Base-by-base conservation (phyloP, 257 asterid genomes). In the Ligustrum vulgare region DNA sequence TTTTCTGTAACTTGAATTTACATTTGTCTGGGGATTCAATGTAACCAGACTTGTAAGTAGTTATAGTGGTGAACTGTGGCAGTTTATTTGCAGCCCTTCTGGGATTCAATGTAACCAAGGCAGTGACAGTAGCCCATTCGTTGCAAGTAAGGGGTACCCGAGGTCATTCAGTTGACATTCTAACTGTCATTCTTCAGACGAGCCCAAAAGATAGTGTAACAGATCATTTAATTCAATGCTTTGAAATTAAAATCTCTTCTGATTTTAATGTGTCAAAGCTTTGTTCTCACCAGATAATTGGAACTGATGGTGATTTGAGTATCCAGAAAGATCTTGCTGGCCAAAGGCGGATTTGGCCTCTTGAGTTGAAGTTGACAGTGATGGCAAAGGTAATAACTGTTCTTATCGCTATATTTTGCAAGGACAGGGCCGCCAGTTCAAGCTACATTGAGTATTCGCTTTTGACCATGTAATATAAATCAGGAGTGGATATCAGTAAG, bases 361-460 rank as follows among this genome's bases (percentile, higher is more conserved):
- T 94, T 74, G 97, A 89, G 82, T 82, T 92, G 79, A 87, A 83
- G 86, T 92, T 63, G 92, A 87, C 72, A 81, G 76, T 81, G 91
- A 86, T 71, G 97, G 96, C 69, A 94, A n/a, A 91, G 85, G 92
- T 86, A 79, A 85, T 94, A 78, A 92, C 96, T 77, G 72, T 92
- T 78, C 97, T 94, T 33, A 84, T 92, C 74, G 98, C 98, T 72
- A 94, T 91, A 72, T 86, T 92, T 68, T 94, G 99, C 85, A 91
- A 87, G 86, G 97, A 94, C 74, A 93, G 96, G 68, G 80, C 83
- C 79, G 89, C 89, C 78, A 88, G 94, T 87, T 92, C 97, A 80
- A 92, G 92, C 91, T 92, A 94, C 91, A 94, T 92, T n/a, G 96
- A 94, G 82, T 92, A 92, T 84, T 94, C 97, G 35, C 97, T 92